phyloP scores from a whole-genome alignment of 1,284 basidiomycete species.

The Prillingera fragicola region DNA sequence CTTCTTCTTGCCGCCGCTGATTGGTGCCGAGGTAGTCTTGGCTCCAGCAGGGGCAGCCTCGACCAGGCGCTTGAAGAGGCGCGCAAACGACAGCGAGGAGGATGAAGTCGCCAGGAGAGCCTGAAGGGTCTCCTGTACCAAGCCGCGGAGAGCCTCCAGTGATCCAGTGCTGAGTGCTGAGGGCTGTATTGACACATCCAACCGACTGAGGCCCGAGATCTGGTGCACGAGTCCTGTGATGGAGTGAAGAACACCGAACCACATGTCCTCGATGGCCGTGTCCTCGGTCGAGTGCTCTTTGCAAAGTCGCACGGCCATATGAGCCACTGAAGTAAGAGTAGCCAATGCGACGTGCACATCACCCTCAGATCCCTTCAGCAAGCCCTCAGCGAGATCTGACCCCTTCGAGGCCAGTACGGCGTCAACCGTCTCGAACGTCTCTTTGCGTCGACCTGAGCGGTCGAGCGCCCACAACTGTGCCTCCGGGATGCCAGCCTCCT shows the following conservation, averaged over 20 bases:
- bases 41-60: conserved; percentile 47
- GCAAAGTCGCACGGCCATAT: conserved; percentile 62
- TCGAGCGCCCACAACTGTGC: conserved; percentile 79
- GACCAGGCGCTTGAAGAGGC: conserved; percentile 82
- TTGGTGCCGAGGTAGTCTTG: conserved; percentile 37
- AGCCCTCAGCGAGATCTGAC: conserved; percentile 52
- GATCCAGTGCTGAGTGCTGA: conserved; percentile 14
- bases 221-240: conserved; percentile 74
- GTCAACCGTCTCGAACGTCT: conserved; percentile 64
- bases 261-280: conserved; percentile 73
- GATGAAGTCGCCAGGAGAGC: conserved; percentile 77
- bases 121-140: conserved; percentile 80
- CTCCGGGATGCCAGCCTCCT: conserved; percentile 62
- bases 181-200: too few relatives aligned
- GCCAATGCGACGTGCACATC: conserved; percentile 49
- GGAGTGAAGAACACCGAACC: conserved; percentile 77
- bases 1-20: conserved; percentile 19
- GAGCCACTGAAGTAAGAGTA: conserved; percentile 7
- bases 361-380: conserved; percentile 44
- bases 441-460: conserved; percentile 58
- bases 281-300: conserved; percentile 56
- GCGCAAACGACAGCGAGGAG: conserved; percentile 82
- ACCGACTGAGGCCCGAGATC: conserved; percentile 51
- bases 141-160: conserved; percentile 58
- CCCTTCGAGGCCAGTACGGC: conserved; percentile 58